These are phyloP conservation scores for Citrullus colocynthis DNA, from an alignment of 306 rosid genomes.

Conservation along the genomic window DNA sequence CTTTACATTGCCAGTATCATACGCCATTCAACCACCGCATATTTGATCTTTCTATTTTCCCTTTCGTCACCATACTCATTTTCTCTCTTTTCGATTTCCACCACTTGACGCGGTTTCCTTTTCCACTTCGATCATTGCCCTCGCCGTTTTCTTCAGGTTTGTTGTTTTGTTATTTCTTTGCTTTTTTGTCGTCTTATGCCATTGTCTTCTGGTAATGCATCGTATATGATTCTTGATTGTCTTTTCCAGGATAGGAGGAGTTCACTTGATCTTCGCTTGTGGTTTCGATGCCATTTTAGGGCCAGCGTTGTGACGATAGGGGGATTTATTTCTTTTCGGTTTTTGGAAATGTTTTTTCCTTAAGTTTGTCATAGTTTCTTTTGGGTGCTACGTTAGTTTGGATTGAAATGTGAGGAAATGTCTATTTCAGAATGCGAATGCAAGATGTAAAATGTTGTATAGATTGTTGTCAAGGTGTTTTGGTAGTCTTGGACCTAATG, in stretches of 20 bases:
- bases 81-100: neutral
- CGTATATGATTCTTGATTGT: neutral
- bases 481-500: neutral
- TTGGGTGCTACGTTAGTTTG: neutral
- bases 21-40: neutral
- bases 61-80: neutral
- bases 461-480: neutral
- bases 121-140: neutral
- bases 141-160: slow-evolving; percentile 4
- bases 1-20: neutral
- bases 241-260: slow-evolving; percentile 2
- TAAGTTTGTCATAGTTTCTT: neutral
- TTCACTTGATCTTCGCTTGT: neutral
- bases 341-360: neutral
- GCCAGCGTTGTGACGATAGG: neutral
- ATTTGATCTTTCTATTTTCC: neutral
- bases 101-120: neutral
- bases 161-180: neutral
- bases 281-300: neutral
- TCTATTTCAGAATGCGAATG: neutral
- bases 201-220: neutral
- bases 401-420: neutral
- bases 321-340: neutral
- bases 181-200: neutral
- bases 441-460: neutral